Evolutionary conservation across 192 early-diverging fungal genomes (phyloP), one percentile per base, ranked within the genome.

Genomic region (Chytriomyces sp.): DNA sequence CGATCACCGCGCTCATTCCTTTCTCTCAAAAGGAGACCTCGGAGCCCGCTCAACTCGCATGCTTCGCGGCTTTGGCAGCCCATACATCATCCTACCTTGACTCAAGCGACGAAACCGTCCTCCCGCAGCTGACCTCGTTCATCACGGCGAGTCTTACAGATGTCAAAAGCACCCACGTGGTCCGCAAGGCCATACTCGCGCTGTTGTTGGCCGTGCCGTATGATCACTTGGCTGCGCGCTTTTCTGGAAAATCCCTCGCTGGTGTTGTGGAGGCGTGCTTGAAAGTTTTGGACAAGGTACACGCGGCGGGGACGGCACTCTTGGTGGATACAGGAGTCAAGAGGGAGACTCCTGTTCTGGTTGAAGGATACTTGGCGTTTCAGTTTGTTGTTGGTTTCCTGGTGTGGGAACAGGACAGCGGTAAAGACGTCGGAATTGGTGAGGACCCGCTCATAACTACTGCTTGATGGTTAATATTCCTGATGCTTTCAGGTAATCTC

Each of bases 21-120:
- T 89, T 95, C 78, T 70, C 85, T 8, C 70, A 77, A 28, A 95
- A 94, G 77, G 94, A 96, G 75, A 84, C 87, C 12, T 88, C 91
- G 55, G 94, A 94, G 59, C 73, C 75, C 19, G 87, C 86, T n/a
- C 81, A 91, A 8, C 54, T 77, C 2, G 78, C 84, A 59, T 82
- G 89, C 53, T 87, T 94, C 30, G 66, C 84, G 22, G 87, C 88
- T 7, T 72, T 89, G 30, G 83, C 84, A 6, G 56, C 66, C 44
- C 93, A 93, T 58, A 36, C 81, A 14, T 69, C 59, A 25, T 81
- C 75, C 19, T 85, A 85, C 33, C 81, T 85, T 38, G 59, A 59
- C 52, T 72, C 83, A 34, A 68, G 73, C 52, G 76, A 83, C 58
- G 59, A 56, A 39, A 65, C 81, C 25, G 68, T 72, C 8, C 59